A percentile compares a stretch with the other conserved stretches of the same genome.
Conservation (phyloP, 208 protist species). For the Lotmaria passim region DNA sequence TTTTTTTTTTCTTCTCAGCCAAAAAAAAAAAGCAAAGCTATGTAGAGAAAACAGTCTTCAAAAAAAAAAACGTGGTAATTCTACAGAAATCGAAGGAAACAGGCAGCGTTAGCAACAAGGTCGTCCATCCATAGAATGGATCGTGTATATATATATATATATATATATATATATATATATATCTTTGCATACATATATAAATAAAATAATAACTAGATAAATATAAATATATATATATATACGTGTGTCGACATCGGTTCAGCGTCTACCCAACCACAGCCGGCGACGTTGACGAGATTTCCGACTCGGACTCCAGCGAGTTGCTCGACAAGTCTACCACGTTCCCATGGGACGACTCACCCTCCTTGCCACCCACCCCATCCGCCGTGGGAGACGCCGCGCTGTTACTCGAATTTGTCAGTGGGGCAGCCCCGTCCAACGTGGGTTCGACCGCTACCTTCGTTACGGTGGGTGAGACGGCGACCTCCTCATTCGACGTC, state of each 20-base stretch:
- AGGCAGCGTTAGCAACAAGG: too few relatives aligned
- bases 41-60: too few relatives aligned
- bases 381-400: not conserved
- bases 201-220: not conserved
- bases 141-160: too few relatives aligned
- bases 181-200: not conserved
- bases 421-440: too few relatives aligned
- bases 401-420: not conserved
- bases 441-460: too few relatives aligned
- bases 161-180: too few relatives aligned
- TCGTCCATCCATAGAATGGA: too few relatives aligned
- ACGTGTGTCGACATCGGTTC: not conserved
- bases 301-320: conserved; percentile 1
- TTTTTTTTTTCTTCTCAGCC: too few relatives aligned
- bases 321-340: conserved; percentile 10
- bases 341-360: not conserved
- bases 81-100: too few relatives aligned
- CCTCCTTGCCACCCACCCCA: not conserved
- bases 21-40: too few relatives aligned
- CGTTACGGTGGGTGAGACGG: not conserved
- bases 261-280: not conserved
- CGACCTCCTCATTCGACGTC: not conserved
- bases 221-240: not conserved
- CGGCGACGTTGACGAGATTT: not conserved
- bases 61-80: too few relatives aligned